Evolutionary conservation across 2,329 filamentous ascomycete genomes (phyloP), one percentile per base, ranked within the genome.

Genomic region (Pseudogymnoascus pannorum): DNA sequence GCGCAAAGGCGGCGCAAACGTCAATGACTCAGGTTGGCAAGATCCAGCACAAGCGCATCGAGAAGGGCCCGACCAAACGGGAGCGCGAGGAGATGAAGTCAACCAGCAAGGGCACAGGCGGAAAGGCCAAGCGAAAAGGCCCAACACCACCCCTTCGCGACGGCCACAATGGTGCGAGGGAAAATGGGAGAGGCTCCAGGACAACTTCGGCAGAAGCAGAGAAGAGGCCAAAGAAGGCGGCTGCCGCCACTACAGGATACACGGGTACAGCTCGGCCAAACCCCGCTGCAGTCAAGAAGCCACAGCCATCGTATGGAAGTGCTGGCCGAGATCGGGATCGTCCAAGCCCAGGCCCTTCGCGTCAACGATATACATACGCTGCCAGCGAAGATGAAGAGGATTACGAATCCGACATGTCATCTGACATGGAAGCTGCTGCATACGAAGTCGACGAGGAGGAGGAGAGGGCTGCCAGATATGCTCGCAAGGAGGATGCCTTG

Each of bases 371-470:
- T 68, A 57, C 73, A 70, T 68, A 64, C 67, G 71, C 63, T 66
- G 74, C 75, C 5, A 79, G 82, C 42, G 76, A 81, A 18, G 79
- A 85, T 16, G 85, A 88, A 7, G 85, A 88, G 31, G 79, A 78
- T 57, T 87, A 89, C 65, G 81, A 77, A 2, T 86, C 84, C 0
- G 87, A 88, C 60, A 84, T 72, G 5, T 88, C 86, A 4, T 90
- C 87, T 5, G 89, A 91, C 68, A 92, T 92, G 87, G 88, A 92
- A 72, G 89, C 87, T 2, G 88, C 87, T 33, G 72, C 87, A 36
- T 87, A 86, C 63, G 88, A 92, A 67, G 83, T 92, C 59, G 87
- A 91, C 64, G 76, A 81, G 35, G 89, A 93, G 72, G 89, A 93
- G 71, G 76, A 78, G 54, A 71, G 76, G 58, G 87, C 88, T 2